These are phyloP conservation scores for Podospora appendiculata DNA, from an alignment of 495 filamentous ascomycete species.

Conservation along the genomic window DNA sequence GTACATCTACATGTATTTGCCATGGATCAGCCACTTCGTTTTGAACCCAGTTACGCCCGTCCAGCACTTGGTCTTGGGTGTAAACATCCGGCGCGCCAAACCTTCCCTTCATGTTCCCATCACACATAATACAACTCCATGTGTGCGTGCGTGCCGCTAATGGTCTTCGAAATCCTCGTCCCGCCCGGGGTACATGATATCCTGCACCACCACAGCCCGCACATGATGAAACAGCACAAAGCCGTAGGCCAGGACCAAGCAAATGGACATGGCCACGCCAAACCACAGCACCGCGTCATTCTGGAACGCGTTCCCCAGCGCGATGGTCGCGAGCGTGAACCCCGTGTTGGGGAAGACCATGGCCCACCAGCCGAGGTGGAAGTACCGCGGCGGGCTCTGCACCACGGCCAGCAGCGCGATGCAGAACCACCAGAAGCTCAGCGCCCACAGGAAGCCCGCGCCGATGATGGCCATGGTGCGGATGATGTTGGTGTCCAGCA, in stretches of 20 bases:
- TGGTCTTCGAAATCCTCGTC: slow-evolving; percentile 50
- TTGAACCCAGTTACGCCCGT: background rate
- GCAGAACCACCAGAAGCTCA: slow-evolving; percentile 70
- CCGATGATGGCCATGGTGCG: slow-evolving; percentile 44
- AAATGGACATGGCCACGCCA: slow-evolving; percentile 43
- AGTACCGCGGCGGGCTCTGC: slow-evolving; percentile 40
- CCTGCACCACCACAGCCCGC: slow-evolving; percentile 42
- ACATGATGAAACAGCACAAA: slow-evolving; percentile 49
- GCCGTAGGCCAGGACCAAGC: slow-evolving; percentile 48
- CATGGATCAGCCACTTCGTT: no score
- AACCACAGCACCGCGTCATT: slow-evolving; percentile 39
- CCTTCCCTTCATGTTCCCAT: background rate
- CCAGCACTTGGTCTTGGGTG: background rate
- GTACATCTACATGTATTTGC: no score
- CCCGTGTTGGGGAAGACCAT: slow-evolving; percentile 56
- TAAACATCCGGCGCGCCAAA: background rate
- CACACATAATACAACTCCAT: no score
- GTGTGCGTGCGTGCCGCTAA: no score
- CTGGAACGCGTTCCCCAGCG: slow-evolving; percentile 35
- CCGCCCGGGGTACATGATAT: slow-evolving; percentile 55
- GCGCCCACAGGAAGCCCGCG: slow-evolving; percentile 62
- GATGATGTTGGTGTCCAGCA: slow-evolving; percentile 23
- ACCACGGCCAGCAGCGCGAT: slow-evolving; percentile 51
- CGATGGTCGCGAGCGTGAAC: slow-evolving; percentile 43
- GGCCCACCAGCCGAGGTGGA: slow-evolving; percentile 50